Evolutionary conservation across 495 filamentous ascomycete genomes (phyloP).

Genomic region (Alectoria sarmentosa): DNA sequence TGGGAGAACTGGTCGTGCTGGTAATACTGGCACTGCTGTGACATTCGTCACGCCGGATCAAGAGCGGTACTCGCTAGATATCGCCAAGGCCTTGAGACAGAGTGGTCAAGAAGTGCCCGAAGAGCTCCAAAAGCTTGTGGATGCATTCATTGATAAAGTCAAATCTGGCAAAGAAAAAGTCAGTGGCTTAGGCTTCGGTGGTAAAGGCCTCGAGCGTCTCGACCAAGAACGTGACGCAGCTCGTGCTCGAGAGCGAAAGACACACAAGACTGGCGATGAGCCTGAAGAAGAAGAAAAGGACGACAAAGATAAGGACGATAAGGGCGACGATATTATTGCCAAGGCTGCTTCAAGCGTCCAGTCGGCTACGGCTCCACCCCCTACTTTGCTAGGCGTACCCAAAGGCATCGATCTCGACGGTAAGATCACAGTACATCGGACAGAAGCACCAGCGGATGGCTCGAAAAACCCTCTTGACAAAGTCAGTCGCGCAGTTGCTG

Average conservation of each 20-base stretch:
- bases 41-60: conserved; percentile 91
- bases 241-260: conserved; percentile 74
- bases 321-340: conserved; percentile 52
- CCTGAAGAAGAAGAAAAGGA: conserved; percentile 81
- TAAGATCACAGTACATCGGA: conserved; percentile 75
- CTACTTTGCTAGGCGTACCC: conserved; percentile 43
- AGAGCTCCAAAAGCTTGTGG: conserved; percentile 54
- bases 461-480: conserved; percentile 71
- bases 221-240: conserved; percentile 86
- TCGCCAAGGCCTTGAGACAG: conserved; percentile 88
- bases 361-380: conserved; percentile 42
- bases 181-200: conserved; percentile 77
- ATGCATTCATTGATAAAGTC: conserved; percentile 77
- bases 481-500: conserved; percentile 75
- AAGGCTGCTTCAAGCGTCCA: conserved; percentile 61
- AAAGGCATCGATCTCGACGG: conserved; percentile 63
- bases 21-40: conserved; percentile 89
- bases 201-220: conserved; percentile 85
- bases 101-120: conserved; percentile 79
- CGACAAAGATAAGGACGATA: conserved; percentile 49
- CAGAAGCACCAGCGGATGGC: conserved; percentile 47
- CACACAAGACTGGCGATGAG: conserved; percentile 85
- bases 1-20: conserved; percentile 89
- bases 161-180: conserved; percentile 87
- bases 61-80: conserved; percentile 81